Base-by-base conservation (phyloP, 441 rosid genomes). In the Populus hybrid region DNA sequence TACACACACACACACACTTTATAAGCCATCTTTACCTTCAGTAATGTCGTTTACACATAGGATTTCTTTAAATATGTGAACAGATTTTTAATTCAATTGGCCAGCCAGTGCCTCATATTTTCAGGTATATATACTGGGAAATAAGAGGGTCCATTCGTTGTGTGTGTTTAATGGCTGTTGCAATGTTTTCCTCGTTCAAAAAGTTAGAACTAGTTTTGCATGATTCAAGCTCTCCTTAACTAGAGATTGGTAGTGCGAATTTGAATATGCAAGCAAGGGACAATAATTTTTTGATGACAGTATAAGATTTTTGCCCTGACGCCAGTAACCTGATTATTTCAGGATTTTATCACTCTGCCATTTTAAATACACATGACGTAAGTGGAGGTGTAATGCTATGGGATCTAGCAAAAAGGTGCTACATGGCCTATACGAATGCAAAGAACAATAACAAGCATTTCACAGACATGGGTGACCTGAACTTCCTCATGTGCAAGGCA, bases 321-420 rank as follows among this genome's bases (percentile, higher is more conserved):
- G 7, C 1, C 50, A 40, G 50, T 46, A 46, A 6, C 30, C 8
- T 83, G 63, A 5, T 67, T 76, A 21, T 9, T 74, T 38, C 81
- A 93, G 98, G 99, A 46, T 95, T 93, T 81, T 95, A 95, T 81
- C 99, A 93, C 79, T 83, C 97, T 1, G 99, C 91, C 2, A 90
- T 90, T 34, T 73, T 89, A 70, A 93, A 92, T 82, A 85, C 97
- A 23, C 95, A 93, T 59, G 97, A 90, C 70, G 26, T 92, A 65
- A 77, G 72, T 10, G 91, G 87, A 57, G 77, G 74, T 0, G 99
- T 90, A n/a, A 77, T 79, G 20, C 77, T 93, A 0, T 95, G 96
- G 99, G 92, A 93, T 69, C 73, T 95, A 34, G 94, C 99, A 0
- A 85, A 76, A 65, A 88, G 93, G 83, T 84, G 87, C 71, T 81